These are phyloP conservation scores for Hypsizygus ulmarius DNA, from an alignment of 1,284 basidiomycete species.

Conservation along the genomic window DNA sequence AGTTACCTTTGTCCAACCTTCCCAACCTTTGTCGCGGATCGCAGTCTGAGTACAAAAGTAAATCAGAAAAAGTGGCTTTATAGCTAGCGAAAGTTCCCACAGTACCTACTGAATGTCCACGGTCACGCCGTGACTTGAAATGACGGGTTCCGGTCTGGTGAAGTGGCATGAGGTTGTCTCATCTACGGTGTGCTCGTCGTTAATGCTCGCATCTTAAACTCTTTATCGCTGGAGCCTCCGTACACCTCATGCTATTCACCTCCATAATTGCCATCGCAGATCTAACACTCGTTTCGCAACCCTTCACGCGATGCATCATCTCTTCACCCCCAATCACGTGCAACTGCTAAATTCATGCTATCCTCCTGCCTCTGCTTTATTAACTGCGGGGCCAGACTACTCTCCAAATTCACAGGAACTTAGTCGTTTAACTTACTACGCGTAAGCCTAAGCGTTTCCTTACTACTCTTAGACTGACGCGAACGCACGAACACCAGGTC, in stretches of 20 bases:
- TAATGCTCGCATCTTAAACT: constrained; percentile 1
- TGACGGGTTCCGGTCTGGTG: not conserved
- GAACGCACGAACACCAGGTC: constrained; percentile 35
- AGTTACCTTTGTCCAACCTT: constrained; percentile 25
- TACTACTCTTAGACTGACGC: not conserved
- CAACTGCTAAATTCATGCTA: constrained; percentile 90
- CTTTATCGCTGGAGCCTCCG: constrained; percentile 3
- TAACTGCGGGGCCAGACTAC: constrained; percentile 77
- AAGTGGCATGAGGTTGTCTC: constrained; percentile 5
- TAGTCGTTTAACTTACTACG: constrained; percentile 90
- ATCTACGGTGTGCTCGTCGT: constrained; percentile 2
- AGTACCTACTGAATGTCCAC: constrained; percentile 10
- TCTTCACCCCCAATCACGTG: constrained; percentile 84
- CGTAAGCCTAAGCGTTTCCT: constrained; percentile 34
- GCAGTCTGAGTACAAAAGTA: not conserved
- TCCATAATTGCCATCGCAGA: constrained; percentile 2
- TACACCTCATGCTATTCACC: constrained; percentile 13
- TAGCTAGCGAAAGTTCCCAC: constrained; percentile 7
- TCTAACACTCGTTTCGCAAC: constrained; percentile 21
- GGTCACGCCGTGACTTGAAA: constrained; percentile 9
- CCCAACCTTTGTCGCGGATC: no score
- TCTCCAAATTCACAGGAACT: constrained; percentile 88
- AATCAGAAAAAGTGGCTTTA: constrained; percentile 4
- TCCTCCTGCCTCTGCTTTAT: constrained; percentile 77
- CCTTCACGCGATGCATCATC: constrained; percentile 42